Evolutionary conservation across 2,329 filamentous ascomycete species (phyloP).

Genomic region (Phialemoniopsis sp.): DNA sequence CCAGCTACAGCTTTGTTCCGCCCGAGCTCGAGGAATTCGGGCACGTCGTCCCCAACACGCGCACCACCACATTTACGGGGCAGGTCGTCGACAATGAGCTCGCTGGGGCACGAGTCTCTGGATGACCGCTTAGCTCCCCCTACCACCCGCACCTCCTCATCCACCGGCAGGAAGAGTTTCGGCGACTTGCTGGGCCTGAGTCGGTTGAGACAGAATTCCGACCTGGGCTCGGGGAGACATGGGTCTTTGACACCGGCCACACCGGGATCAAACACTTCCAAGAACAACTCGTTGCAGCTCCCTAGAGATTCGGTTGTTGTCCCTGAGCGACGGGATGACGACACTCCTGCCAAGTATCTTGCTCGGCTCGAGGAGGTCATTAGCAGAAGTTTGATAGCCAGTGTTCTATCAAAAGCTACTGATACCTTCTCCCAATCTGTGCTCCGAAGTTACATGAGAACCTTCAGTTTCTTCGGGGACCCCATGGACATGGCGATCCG

Average conservation of each 20-base stretch:
- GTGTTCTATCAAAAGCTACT: conserved; percentile 77
- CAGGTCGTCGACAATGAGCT: conserved; percentile 87
- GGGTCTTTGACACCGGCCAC: conserved; percentile 66
- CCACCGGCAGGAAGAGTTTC: conserved; percentile 89
- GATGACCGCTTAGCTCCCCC: conserved; percentile 67
- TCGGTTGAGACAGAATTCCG: conserved; percentile 77
- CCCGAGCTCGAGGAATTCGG: conserved; percentile 44
- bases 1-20: conserved; percentile 47
- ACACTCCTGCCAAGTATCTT: conserved; percentile 87
- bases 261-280: conserved; percentile 67
- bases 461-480: conserved; percentile 92
- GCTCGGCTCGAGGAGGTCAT: conserved; percentile 77
- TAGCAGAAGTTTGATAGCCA: conserved; percentile 78
- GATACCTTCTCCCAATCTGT: conserved; percentile 82
- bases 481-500: conserved; percentile 97
- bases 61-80: conserved; percentile 59
- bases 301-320: conserved; percentile 66
- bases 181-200: conserved; percentile 80
- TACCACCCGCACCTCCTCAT: conserved; percentile 73
- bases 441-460: conserved; percentile 89
- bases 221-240: conserved; percentile 56
- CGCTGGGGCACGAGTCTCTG: conserved; percentile 67
- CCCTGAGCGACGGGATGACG: conserved; percentile 78
- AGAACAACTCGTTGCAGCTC: conserved; percentile 78
- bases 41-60: conserved; percentile 66